A percentile compares a stretch with the other conserved stretches of the same genome.
Evolutionary conservation across 2,329 filamentous ascomycete species (phyloP).

Genomic region (Fusarium heterosporum): DNA sequence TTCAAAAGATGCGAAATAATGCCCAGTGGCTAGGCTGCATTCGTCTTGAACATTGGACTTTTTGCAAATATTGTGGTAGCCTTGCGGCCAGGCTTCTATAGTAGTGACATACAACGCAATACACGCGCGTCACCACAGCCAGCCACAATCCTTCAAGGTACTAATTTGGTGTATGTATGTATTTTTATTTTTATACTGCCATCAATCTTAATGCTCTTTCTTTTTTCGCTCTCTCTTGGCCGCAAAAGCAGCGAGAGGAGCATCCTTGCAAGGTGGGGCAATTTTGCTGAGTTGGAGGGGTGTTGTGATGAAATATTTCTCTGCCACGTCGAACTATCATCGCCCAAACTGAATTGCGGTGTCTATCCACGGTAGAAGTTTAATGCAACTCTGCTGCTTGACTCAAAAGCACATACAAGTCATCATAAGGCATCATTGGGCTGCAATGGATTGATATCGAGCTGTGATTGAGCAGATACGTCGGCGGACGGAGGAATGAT

Average conservation of each 20-base stretch:
- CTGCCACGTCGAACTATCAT: conserved; percentile 40
- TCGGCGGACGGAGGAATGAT: conserved; percentile 34
- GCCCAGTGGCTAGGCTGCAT: conserved; percentile 41
- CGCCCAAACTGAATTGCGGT: conserved; percentile 26
- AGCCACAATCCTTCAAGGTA: conserved; percentile 11
- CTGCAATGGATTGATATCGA: conserved; percentile 17
- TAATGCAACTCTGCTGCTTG: background rate
- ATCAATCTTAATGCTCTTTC: background rate
- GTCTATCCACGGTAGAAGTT: background rate
- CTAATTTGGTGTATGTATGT: conserved; percentile 9
- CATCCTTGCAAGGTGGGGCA: conserved; percentile 68
- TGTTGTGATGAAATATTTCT: conserved; percentile 48
- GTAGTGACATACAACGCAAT: conserved; percentile 26
- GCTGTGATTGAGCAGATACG: conserved; percentile 1
- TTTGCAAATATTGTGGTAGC: conserved; percentile 33
- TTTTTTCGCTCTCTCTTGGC: conserved; percentile 28
- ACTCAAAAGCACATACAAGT: conserved; percentile 2
- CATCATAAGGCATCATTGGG: conserved; percentile 8
- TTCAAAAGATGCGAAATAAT: conserved; percentile 32
- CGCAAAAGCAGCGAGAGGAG: conserved; percentile 72
- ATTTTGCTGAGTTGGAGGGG: conserved; percentile 40
- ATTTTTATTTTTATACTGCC: background rate
- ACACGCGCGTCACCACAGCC: conserved; percentile 36
- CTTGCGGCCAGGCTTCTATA: conserved; percentile 36
- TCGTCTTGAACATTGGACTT: conserved; percentile 14